Conservation (phyloP, 1,284 basidiomycete species). For the Vanrija pseudolonga region DNA sequence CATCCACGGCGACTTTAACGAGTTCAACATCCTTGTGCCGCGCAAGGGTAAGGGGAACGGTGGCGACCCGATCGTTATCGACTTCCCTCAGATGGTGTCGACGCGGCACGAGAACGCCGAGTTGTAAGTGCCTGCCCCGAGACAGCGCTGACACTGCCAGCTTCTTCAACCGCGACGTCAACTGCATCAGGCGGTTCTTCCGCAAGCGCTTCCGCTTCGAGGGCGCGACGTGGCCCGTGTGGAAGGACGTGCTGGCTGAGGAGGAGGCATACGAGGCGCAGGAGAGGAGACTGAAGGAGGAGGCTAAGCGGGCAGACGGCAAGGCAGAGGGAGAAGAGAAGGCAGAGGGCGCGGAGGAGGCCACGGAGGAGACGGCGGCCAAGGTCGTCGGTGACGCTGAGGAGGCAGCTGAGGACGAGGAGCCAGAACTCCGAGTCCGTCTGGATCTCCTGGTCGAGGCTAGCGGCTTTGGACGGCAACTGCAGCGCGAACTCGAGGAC, state of each 20-base stretch:
- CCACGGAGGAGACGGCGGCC: neutral
- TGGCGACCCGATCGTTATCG: slow-evolving; percentile 88
- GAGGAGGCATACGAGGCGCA: slow-evolving; percentile 12
- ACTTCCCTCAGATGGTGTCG: slow-evolving; percentile 99
- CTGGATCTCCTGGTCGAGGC: slow-evolving; percentile 87
- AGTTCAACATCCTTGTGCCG: slow-evolving; percentile 95
- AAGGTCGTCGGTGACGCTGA: neutral
- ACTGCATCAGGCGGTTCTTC: slow-evolving; percentile 94
- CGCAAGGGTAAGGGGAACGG: slow-evolving; percentile 53
- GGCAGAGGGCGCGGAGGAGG: slow-evolving; percentile 28
- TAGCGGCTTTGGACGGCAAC: slow-evolving; percentile 80
- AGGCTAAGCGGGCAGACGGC: slow-evolving; percentile 13
- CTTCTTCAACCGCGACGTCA: slow-evolving; percentile 98
- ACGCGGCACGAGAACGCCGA: slow-evolving; percentile 95
- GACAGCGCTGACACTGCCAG: slow-evolving; percentile 50
- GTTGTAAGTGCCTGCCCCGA: slow-evolving; percentile 60
- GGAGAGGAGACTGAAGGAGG: neutral
- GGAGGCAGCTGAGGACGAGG: neutral
- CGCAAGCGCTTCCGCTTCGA: slow-evolving; percentile 87
- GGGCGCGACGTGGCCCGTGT: slow-evolving; percentile 79
- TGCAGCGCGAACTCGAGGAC: slow-evolving; percentile 77
- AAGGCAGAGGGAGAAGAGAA: slow-evolving; percentile 12
- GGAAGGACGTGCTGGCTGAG: slow-evolving; percentile 61
- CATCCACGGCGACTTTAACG: slow-evolving; percentile 99
- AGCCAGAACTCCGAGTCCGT: slow-evolving; percentile 52